Evolutionary conservation across 352 stramenopile genomes (phyloP), one percentile per base, ranked within the genome.

Genomic region (Globisporangium solare): DNA sequence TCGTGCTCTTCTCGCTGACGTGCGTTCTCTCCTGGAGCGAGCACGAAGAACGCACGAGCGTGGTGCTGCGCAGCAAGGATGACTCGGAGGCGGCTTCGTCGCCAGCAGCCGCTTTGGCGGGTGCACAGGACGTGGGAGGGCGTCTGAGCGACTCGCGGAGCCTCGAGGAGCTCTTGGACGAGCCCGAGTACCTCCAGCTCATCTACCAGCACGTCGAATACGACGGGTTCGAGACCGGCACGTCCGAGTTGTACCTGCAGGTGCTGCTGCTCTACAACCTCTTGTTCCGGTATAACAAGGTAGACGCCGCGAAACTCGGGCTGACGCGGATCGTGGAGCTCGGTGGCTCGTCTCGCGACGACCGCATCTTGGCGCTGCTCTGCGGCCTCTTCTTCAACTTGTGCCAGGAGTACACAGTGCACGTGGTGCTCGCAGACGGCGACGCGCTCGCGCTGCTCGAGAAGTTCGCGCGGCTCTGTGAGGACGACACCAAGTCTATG

Each of bases 221-320:
- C 48, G 18, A 57, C 2, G 51, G 32, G 6, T 85, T 87, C 52
- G 53, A 68, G 12, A 35, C 51, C 6, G 63, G 82, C 35, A 76
- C 66, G 22, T 24, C 66, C 15, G 76, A 88, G 53, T 60, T 80
- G 21, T 78, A 73, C n/a, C 51, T 91, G 31, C 81, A 91, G 52
- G 71, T 79, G 41, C 60, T 83, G n/a, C 64, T 91, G 13, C 55
- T 91, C 11, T 88, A 88, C 71, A 91, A 91, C 56, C 64, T 91
- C 39, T 86, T 76, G 17, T 88, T 91, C 45, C 67, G 73, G 6
- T 89, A 83, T 67, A 75, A 64, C 53, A 82, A 84, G 24, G 37
- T 67, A 0, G 74, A 88, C 20, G 68, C 89, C 18, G 73, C 78
- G 21, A 61, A 27, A 17, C 54, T 79, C 0, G 68, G 66, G 0